Conservation (phyloP, 257 asterid genomes). For the Perilla frutescens region DNA sequence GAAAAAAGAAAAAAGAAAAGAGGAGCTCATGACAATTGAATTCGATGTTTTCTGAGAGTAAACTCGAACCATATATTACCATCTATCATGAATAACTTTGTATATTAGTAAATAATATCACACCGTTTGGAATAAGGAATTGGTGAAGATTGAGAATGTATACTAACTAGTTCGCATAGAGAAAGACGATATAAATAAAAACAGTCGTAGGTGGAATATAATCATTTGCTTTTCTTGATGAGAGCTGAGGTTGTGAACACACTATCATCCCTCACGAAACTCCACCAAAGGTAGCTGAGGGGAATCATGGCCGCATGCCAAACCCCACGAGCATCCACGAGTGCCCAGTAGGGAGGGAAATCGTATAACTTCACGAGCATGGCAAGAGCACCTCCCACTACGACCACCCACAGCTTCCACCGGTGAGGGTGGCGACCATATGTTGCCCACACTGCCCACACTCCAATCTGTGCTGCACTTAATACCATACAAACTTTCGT, state of each 20-base stretch:
- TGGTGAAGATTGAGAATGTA: too few relatives aligned
- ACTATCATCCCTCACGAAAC: constrained; percentile 78
- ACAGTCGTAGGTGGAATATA: too few relatives aligned
- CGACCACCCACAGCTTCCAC: constrained; percentile 71
- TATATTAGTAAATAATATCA: too few relatives aligned
- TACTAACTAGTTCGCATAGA: too few relatives aligned
- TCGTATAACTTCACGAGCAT: constrained; percentile 62
- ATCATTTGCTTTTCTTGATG: constrained; percentile 60
- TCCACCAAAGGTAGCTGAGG: constrained; percentile 80
- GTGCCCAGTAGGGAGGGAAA: constrained; percentile 75
- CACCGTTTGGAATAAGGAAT: too few relatives aligned
- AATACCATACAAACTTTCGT: constrained; percentile 58
- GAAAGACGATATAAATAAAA: too few relatives aligned
- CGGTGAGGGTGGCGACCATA: constrained; percentile 67
- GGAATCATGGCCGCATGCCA: constrained; percentile 82
- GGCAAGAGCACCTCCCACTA: constrained; percentile 58
- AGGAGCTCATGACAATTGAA: too few relatives aligned
- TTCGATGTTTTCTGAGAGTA: too few relatives aligned
- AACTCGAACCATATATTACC: too few relatives aligned
- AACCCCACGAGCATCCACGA: constrained; percentile 78
- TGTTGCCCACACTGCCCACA: constrained; percentile 87
- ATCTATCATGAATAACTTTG: too few relatives aligned
- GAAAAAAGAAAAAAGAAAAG: too few relatives aligned
- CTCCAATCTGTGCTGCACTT: constrained; percentile 45
- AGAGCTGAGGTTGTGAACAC: constrained; percentile 63